These are phyloP conservation scores for Rhizophora apiculata DNA, from an alignment of 345 rosid genomes.

Conservation along the genomic window DNA sequence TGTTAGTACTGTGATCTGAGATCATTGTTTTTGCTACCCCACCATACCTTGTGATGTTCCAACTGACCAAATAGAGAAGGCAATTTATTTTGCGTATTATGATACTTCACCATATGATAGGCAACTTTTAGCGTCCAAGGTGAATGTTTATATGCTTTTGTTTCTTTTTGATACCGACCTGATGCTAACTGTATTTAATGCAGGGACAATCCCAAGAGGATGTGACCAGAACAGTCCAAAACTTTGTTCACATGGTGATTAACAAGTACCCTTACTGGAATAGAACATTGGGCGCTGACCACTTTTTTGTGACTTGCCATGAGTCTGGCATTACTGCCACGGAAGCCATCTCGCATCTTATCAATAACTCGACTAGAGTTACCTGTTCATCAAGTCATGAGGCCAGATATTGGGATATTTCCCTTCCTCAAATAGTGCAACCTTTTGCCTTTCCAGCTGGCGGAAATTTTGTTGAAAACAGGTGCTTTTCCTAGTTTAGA, in stretches of 20 bases:
- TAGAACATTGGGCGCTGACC: conserved; percentile 24
- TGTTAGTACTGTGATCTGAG: no score
- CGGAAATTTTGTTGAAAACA: conserved; percentile 7
- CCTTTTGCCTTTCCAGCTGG: conserved; percentile 12
- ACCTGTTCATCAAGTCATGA: conserved; percentile 21
- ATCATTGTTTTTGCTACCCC: no score
- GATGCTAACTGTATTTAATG: neutral
- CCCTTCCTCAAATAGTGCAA: conserved; percentile 21
- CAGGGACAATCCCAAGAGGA: conserved; percentile 8
- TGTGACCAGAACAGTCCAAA: neutral
- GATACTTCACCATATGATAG: no score
- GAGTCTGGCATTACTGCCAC: conserved; percentile 7
- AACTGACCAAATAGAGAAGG: no score
- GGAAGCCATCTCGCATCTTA: conserved; percentile 1
- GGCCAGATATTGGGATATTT: conserved; percentile 10
- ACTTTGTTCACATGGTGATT: conserved; percentile 8
- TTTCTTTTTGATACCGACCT: neutral
- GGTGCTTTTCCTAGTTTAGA: neutral
- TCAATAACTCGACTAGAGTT: conserved; percentile 24
- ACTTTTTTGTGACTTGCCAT: conserved; percentile 25
- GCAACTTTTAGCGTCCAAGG: neutral
- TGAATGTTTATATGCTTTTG: neutral
- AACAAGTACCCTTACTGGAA: conserved; percentile 24
- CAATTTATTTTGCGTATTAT: no score
- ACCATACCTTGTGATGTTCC: no score